Evolutionary conservation across 768 basidiomycete genomes (phyloP).

Genomic region (Pleurotus tuber-regium): DNA sequence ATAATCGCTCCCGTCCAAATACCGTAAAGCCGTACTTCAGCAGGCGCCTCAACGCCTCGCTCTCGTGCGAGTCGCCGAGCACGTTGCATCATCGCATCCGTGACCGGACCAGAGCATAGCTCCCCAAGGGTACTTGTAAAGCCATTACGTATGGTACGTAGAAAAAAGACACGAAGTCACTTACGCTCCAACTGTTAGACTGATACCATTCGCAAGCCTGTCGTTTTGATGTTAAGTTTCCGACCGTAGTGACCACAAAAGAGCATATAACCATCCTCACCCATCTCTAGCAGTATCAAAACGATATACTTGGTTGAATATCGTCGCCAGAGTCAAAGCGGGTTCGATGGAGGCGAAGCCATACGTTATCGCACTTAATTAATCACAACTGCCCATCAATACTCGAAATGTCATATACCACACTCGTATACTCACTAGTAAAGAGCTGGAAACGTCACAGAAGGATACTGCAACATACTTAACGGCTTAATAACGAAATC

Average conservation of each 20-base stretch:
- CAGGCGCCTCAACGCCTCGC: conserved; percentile 22
- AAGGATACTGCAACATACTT: conserved; percentile 39
- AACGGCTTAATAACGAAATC: conserved; percentile 33
- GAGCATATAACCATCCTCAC: conserved; percentile 17
- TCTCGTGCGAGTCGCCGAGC: conserved; percentile 26
- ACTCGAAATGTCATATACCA: not conserved
- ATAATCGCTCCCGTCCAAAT: conserved; percentile 37
- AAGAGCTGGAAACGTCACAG: conserved; percentile 33
- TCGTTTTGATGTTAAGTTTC: not conserved
- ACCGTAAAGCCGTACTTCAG: conserved; percentile 34
- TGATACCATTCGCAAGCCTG: conserved; percentile 36
- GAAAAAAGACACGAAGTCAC: not conserved
- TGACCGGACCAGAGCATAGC: conserved; percentile 34
- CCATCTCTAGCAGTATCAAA: conserved; percentile 37
- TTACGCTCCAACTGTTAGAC: conserved; percentile 33
- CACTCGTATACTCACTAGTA: conserved; percentile 27
- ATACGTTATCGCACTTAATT: conserved; percentile 32
- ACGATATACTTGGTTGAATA: conserved; percentile 35
- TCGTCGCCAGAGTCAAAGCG: conserved; percentile 33
- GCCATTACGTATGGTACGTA: too few species aligned
- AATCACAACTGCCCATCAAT: not conserved
- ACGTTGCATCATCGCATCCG: conserved; percentile 33
- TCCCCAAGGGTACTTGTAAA: conserved; percentile 34
- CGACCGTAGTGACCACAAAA: not conserved
- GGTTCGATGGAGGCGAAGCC: conserved; percentile 40